Conservation (phyloP, 2,329 filamentous ascomycete species). For the Aquanectria penicillioides region DNA sequence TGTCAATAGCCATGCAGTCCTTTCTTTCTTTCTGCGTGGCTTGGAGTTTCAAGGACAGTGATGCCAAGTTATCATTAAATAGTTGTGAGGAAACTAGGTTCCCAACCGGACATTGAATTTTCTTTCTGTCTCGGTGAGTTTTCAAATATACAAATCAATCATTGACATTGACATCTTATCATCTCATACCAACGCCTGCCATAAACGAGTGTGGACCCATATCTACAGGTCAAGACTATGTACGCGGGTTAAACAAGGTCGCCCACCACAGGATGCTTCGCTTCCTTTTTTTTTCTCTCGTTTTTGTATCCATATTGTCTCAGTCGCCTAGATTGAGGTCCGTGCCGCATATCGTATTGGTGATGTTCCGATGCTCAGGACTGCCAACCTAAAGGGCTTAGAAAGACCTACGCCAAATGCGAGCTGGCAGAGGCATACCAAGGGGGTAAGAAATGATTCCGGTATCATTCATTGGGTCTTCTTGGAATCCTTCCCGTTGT, state of each 20-base stretch:
- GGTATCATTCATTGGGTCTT: constrained; percentile 47
- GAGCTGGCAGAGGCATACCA: background rate
- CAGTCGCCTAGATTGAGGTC: background rate
- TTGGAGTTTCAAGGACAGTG: constrained; percentile 33
- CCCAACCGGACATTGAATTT: constrained; percentile 17
- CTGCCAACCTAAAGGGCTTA: background rate
- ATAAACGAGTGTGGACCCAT: constrained; percentile 27
- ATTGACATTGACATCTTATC: constrained; percentile 24
- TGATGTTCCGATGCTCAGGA: background rate
- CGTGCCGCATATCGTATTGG: background rate
- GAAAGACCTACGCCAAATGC: too few species aligned
- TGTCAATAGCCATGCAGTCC: constrained; percentile 21
- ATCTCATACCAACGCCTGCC: constrained; percentile 28
- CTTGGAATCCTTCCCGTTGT: constrained; percentile 50
- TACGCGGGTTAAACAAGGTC: constrained; percentile 22
- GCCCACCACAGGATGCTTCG: background rate
- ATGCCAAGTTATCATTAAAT: constrained; percentile 33
- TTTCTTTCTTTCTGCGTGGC: constrained; percentile 24
- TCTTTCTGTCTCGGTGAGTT: constrained; percentile 14
- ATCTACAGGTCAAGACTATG: constrained; percentile 30
- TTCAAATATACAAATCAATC: constrained; percentile 36
- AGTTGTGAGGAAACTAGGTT: constrained; percentile 1
- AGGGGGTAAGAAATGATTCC: background rate
- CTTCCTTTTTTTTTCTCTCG: background rate
- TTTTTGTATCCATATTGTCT: background rate